Percentiles rank a stretch among this genome's conserved stretches.
phyloP scores from a whole-genome alignment of 2,329 filamentous ascomycete genomes.

The Exophiala calicioides region DNA sequence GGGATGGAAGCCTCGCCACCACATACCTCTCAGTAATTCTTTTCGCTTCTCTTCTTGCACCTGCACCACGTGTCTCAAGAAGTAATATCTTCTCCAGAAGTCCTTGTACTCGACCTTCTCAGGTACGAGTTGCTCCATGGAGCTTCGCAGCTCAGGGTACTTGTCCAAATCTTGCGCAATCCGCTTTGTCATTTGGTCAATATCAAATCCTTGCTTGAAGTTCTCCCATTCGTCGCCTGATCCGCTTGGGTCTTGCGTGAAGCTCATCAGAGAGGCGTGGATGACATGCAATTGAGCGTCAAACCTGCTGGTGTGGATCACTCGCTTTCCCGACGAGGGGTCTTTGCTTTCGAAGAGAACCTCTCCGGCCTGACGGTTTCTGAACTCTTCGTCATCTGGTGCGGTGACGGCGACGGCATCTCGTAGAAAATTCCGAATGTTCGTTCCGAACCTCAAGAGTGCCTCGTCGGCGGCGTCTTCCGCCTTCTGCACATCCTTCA shows the following conservation, averaged over 20 bases:
- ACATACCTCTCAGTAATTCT: constrained; percentile 85
- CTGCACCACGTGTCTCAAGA: constrained; percentile 87
- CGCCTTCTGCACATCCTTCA: constrained; percentile 86
- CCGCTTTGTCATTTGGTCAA: constrained; percentile 78
- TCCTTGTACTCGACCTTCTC: constrained; percentile 82
- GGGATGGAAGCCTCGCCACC: not conserved
- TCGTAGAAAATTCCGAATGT: constrained; percentile 82
- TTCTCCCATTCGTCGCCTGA: constrained; percentile 59
- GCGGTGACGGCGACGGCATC: constrained; percentile 89
- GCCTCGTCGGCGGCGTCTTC: constrained; percentile 97
- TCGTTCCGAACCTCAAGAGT: constrained; percentile 84
- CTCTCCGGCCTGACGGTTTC: constrained; percentile 48
- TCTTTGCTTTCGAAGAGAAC: constrained; percentile 95
- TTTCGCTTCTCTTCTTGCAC: constrained; percentile 85
- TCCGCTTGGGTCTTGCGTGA: constrained; percentile 72
- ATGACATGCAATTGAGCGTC: constrained; percentile 96
- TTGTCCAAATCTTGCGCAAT: constrained; percentile 81
- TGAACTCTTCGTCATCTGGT: constrained; percentile 51
- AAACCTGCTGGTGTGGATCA: constrained; percentile 91
- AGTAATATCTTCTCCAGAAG: constrained; percentile 97
- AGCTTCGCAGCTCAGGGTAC: constrained; percentile 78
- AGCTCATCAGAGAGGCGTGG: constrained; percentile 79
- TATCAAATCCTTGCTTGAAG: constrained; percentile 75
- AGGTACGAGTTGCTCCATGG: constrained; percentile 96
- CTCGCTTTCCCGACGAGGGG: constrained; percentile 77